Percentiles rank a stretch among this genome's conserved stretches.
Evolutionary conservation across 495 filamentous ascomycete species (phyloP).

Genomic region (Viridothelium virens): DNA sequence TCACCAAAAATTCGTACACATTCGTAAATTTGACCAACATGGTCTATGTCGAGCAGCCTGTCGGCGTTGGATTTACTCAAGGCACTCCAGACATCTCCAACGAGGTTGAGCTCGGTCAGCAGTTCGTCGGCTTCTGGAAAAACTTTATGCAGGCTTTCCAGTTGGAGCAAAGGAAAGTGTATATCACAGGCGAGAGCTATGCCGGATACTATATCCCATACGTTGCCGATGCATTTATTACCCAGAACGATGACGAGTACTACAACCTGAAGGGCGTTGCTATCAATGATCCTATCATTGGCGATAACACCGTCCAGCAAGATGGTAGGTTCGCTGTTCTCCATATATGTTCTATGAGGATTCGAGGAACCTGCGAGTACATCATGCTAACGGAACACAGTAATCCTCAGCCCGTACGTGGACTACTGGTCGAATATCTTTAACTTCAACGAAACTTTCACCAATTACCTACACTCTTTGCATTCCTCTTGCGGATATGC

Average conservation of each 20-base stretch:
- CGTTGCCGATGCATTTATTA: constrained; percentile 33
- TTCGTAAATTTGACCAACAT: constrained; percentile 65
- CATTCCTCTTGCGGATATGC: constrained; percentile 51
- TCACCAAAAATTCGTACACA: constrained; percentile 53
- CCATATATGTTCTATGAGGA: neutral
- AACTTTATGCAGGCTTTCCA: constrained; percentile 25
- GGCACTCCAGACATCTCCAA: constrained; percentile 45
- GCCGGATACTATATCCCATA: constrained; percentile 28
- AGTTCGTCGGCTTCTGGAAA: constrained; percentile 47
- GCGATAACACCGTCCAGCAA: constrained; percentile 17
- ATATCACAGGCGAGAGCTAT: constrained; percentile 26
- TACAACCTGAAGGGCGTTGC: constrained; percentile 23
- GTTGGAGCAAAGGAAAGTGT: constrained; percentile 20
- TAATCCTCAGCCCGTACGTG: constrained; percentile 42
- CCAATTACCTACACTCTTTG: constrained; percentile 41
- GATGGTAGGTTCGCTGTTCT: constrained; percentile 27
- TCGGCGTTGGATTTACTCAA: constrained; percentile 63
- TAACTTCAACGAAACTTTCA: constrained; percentile 49
- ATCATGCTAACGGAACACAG: neutral
- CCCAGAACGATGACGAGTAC: constrained; percentile 22
- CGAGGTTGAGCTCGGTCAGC: constrained; percentile 55
- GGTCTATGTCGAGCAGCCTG: constrained; percentile 68
- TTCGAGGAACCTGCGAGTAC: neutral
- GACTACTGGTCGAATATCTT: constrained; percentile 47
- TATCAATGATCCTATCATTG: constrained; percentile 25